These are phyloP conservation scores for Fusarium anthophilum DNA, from an alignment of 2,329 filamentous ascomycete genomes.

Conservation along the genomic window DNA sequence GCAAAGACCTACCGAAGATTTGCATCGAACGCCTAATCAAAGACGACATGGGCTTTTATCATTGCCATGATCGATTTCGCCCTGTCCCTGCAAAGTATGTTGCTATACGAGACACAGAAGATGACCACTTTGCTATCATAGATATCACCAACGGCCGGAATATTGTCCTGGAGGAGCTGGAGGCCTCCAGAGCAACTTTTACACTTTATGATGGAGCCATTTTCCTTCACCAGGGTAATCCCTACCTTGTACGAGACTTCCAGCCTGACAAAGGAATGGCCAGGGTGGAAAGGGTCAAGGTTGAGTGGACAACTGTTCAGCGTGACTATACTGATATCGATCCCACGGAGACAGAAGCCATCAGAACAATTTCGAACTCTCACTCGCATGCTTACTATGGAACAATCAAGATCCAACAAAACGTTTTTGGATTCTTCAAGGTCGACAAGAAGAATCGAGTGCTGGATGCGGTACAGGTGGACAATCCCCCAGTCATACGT, in stretches of 20 bases:
- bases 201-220: conserved; percentile 97
- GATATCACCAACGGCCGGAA: conserved; percentile 87
- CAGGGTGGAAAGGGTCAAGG: conserved; percentile 86
- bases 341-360: conserved; percentile 89
- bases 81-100: conserved; percentile 86
- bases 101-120: conserved; percentile 85
- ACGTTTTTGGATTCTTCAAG: conserved; percentile 97
- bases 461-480: conserved; percentile 90
- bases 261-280: conserved; percentile 82
- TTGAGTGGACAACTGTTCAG: conserved; percentile 95
- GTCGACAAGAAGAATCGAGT: conserved; percentile 87
- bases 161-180: conserved; percentile 91
- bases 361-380: conserved; percentile 73
- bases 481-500: conserved; percentile 90
- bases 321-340: conserved; percentile 95
- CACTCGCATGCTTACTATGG: conserved; percentile 83
- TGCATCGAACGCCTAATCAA: conserved; percentile 77
- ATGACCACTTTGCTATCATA: conserved; percentile 93
- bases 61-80: conserved; percentile 88
- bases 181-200: conserved; percentile 93
- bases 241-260: conserved; percentile 92
- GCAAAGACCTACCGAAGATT: conserved; percentile 74
- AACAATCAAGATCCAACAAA: conserved; percentile 83
- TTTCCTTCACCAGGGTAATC: conserved; percentile 94
- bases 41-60: conserved; percentile 84